Percentiles rank a stretch among this genome's conserved stretches.
Evolutionary conservation across 345 rosid species (phyloP).

Genomic region (Eucalyptus cloeziana): DNA sequence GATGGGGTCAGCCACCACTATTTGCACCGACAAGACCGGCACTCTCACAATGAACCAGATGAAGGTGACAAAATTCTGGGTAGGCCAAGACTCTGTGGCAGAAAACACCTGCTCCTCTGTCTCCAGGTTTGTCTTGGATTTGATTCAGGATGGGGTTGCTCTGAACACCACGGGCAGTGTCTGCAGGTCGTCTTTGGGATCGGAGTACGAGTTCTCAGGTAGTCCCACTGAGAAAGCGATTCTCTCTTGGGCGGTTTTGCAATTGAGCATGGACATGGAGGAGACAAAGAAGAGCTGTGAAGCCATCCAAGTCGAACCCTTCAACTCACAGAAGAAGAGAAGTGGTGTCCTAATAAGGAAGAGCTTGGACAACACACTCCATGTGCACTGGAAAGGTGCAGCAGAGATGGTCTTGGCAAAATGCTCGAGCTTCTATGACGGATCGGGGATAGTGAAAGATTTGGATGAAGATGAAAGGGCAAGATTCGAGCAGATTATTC

Average conservation of each 20-base stretch:
- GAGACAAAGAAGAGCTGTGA: constrained; percentile 9
- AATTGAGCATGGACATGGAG: constrained; percentile 28
- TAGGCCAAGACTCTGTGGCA: too few species aligned
- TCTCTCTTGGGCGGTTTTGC: neutral
- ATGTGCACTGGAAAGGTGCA: constrained; percentile 74
- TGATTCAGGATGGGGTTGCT: too few species aligned
- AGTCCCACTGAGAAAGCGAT: too few species aligned
- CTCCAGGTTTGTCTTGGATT: too few species aligned
- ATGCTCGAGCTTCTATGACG: constrained; percentile 50
- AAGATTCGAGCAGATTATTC: constrained; percentile 30
- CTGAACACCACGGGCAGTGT: too few species aligned
- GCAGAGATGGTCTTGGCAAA: constrained; percentile 62
- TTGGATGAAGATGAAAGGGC: constrained; percentile 14
- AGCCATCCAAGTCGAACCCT: constrained; percentile 46
- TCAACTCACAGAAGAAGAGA: constrained; percentile 55
- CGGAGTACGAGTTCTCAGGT: neutral
- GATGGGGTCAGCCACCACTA: too few species aligned
- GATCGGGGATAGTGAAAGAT: neutral
- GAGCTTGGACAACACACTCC: constrained; percentile 10
- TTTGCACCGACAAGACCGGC: too few species aligned
- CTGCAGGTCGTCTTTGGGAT: neutral
- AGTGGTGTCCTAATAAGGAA: constrained; percentile 45
- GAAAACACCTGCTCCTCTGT: too few species aligned
- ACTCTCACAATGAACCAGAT: too few species aligned
- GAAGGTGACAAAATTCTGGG: too few species aligned